Evolutionary conservation across 2,329 filamentous ascomycete genomes (phyloP).

Genomic region (Ilyonectria robusta): DNA sequence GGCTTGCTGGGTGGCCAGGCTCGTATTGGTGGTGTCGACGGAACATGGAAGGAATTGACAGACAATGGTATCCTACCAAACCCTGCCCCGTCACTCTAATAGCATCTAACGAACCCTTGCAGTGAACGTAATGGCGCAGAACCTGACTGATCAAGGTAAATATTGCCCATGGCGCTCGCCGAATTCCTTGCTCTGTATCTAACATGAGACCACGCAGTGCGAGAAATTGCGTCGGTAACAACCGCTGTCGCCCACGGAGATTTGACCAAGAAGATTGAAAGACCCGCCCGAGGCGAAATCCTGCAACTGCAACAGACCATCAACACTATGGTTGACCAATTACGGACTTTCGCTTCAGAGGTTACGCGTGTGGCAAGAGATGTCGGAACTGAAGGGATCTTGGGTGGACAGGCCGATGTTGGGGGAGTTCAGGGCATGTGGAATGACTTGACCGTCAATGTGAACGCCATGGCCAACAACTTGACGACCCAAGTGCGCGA

Average conservation of each 20-base stretch:
- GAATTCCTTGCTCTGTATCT: slow-evolving; percentile 23
- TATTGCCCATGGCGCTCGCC: neutral
- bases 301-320: slow-evolving; percentile 88
- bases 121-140: slow-evolving; percentile 89
- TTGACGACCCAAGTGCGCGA: slow-evolving; percentile 92
- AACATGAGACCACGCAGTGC: slow-evolving; percentile 63
- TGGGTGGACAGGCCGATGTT: slow-evolving; percentile 87
- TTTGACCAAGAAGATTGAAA: slow-evolving; percentile 86
- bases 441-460: slow-evolving; percentile 89
- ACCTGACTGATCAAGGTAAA: slow-evolving; percentile 81
- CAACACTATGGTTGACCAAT: slow-evolving; percentile 91
- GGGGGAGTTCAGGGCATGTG: slow-evolving; percentile 90
- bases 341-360: slow-evolving; percentile 86
- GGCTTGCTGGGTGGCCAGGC: slow-evolving; percentile 95
- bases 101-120: slow-evolving; percentile 31
- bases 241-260: slow-evolving; percentile 88
- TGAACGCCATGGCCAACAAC: slow-evolving; percentile 91
- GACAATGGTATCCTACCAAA: slow-evolving; percentile 74
- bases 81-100: neutral
- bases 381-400: slow-evolving; percentile 86
- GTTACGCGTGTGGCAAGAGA: slow-evolving; percentile 87
- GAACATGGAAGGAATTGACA: slow-evolving; percentile 97
- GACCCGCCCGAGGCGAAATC: slow-evolving; percentile 85
- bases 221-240: slow-evolving; percentile 88
- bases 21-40: slow-evolving; percentile 92